phyloP scores from a whole-genome alignment of 2,329 filamentous ascomycete genomes.

The Calonectria honghensis region DNA sequence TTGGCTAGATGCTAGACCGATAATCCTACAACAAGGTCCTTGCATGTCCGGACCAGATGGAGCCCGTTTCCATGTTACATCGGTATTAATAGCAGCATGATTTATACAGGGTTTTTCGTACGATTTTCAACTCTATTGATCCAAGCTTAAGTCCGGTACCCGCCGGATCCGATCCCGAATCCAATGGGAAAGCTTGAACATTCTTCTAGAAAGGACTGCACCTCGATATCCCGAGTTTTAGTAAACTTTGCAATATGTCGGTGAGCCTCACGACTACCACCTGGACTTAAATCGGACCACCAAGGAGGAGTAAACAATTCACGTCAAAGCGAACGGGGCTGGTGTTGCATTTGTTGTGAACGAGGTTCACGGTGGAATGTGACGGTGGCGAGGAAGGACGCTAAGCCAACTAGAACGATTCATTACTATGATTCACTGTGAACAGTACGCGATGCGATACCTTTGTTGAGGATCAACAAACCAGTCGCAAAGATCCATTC shows the following conservation, averaged over 20 bases:
- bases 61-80: not conserved
- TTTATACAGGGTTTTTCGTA: not conserved
- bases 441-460: not conserved
- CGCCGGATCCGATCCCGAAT: not conserved
- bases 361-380: not conserved
- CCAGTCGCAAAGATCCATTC: not conserved
- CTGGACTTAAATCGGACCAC: not conserved
- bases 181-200: not conserved
- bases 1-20: not conserved
- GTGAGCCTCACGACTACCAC: not conserved
- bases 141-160: not conserved
- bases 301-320: not conserved
- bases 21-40: not conserved
- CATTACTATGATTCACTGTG: not conserved
- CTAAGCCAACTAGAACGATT: too few relatives aligned
- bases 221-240: not conserved
- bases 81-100: not conserved
- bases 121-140: not conserved
- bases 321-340: not conserved
- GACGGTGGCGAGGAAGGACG: not conserved
- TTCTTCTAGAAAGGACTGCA: slow-evolving; percentile 5
- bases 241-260: not conserved
- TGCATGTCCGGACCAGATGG: not conserved
- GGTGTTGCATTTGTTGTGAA: not conserved
- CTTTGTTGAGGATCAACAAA: not conserved